Base-by-base conservation (phyloP, 306 rosid species). In the Potentilla sterilis region DNA sequence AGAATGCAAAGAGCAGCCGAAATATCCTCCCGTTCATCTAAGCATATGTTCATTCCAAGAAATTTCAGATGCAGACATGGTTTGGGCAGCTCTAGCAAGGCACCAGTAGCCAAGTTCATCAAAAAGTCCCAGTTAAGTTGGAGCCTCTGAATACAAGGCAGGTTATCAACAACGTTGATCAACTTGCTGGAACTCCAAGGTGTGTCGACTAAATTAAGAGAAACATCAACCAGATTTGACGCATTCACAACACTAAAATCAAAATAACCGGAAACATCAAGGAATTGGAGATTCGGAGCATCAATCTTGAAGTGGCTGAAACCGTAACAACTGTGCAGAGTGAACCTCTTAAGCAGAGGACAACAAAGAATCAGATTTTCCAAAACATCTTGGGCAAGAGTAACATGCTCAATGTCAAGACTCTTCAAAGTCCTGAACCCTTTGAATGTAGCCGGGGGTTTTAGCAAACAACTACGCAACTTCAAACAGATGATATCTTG, bases 401-500 rank as follows among this genome's bases (percentile, higher is more conserved):
- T 82, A 72, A 88, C 87, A 70, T 78, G 3, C 71, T 82, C 85
- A 82, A 88, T 78, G 76, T 86, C 87, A 86, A 88, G 88, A 75
- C 85, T 82, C 79, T 81, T 88, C 81, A 88, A 86, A 78, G 72
- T 84, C 71, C 48, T 79, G 65, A 89, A 86, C 59, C 90, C 89
- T 77, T 61, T 35, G 77, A 86, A 83, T 22, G 82, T 76, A 35
- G 78, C 72, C 4, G 90, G 93, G 47, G 93, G 87, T 67, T 79
- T 85, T 63, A 86, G 83, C 77, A 72, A 68, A 67, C 90, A 89
- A 43, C 81, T 81, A 69, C 83, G 73, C 35, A 89, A 75, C 70
- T 86, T 88, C 62, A 89, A 75, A 73, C 79, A 86, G 52, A 7
- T 52, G 74, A 89, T 59, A 77, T 80, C 69, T 62, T 86, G 87